Evolutionary conservation across 2,329 filamentous ascomycete species (phyloP), one percentile per base, ranked within the genome.

Genomic region (Aspergillus tanneri): DNA sequence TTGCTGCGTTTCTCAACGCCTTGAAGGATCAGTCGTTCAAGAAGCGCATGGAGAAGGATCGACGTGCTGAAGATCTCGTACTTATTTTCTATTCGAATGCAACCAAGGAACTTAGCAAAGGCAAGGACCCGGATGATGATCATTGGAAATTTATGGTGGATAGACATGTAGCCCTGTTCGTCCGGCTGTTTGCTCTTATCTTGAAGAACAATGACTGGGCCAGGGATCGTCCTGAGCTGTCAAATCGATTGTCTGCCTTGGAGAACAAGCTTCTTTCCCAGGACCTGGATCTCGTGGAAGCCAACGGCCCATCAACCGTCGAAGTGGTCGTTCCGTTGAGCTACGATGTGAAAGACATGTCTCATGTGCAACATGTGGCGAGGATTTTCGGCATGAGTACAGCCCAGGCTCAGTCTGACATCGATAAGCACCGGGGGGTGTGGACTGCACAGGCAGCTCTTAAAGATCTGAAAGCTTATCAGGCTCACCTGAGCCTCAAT

Each of bases 291-390:
- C 77, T 99, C 43, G 83, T 84, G 38, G 78, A 85, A 80, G 57
- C 77, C 61, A 57, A 74, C 79, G 78, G 83, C 11, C 71, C 83
- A 18, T 55, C 81, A 39, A 87, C 86, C 7, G 79, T 93, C 54
- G 92, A 96, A 68, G 87, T 92, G 18, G 79, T 88, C 47, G 82
- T 90, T 2, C 90, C 92, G 9, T 75, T 95, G 49, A 93, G 84
- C 63, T 89, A 96, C 69, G 89, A 96, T 69, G 86, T 97, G 65
- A 96, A 93, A 71, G 93, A 99, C 66, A 99, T 99, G 93, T 86
- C 86, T 28, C 81, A 96, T 72, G 93, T 96, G 22, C 86, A 93
- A 66, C 82, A 86, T 27, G 91, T 99, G 21, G 88, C 87, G 42
- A 85, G 81, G 60, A 88, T 96, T 54, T 99, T 97, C 70, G 87